These are phyloP conservation scores for Trichothecium roseum DNA, from an alignment of 2,329 filamentous ascomycete genomes.

Conservation along the genomic window DNA sequence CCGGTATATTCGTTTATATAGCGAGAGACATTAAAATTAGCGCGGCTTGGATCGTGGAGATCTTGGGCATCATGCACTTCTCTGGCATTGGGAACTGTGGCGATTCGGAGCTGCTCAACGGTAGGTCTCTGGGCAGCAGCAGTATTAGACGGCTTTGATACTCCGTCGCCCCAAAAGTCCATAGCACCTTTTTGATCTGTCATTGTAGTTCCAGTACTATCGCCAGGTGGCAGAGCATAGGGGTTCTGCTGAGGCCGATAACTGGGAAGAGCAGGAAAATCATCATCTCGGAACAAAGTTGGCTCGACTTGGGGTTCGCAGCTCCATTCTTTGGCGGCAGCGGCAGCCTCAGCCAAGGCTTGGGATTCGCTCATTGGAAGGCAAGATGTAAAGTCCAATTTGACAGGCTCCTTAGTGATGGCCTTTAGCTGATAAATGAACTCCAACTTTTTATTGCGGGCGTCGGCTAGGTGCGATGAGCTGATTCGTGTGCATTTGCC, in stretches of 20 bases:
- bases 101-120: constrained; percentile 10
- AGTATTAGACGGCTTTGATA: constrained; percentile 16
- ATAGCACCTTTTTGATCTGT: constrained; percentile 9
- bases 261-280: not conserved
- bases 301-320: not conserved
- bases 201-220: not conserved
- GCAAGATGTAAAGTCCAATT: constrained; percentile 15
- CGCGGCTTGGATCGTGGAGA: constrained; percentile 32
- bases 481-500: constrained; percentile 26
- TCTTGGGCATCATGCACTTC: constrained; percentile 10
- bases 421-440: constrained; percentile 20
- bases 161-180: constrained; percentile 3
- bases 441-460: constrained; percentile 24
- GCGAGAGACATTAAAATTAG: constrained; percentile 32
- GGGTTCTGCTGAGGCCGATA: not conserved
- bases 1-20: constrained; percentile 33
- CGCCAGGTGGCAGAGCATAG: too few relatives aligned
- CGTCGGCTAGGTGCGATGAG: constrained; percentile 17
- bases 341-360: too few relatives aligned
- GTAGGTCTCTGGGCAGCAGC: constrained; percentile 10
- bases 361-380: constrained; percentile 8
- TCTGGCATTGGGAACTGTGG: constrained; percentile 7
- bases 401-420: constrained; percentile 15
- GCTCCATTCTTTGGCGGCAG: not conserved
- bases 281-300: not conserved